Evolutionary conservation across 345 rosid genomes (phyloP).

Genomic region (Eucalyptus polyanthemos): DNA sequence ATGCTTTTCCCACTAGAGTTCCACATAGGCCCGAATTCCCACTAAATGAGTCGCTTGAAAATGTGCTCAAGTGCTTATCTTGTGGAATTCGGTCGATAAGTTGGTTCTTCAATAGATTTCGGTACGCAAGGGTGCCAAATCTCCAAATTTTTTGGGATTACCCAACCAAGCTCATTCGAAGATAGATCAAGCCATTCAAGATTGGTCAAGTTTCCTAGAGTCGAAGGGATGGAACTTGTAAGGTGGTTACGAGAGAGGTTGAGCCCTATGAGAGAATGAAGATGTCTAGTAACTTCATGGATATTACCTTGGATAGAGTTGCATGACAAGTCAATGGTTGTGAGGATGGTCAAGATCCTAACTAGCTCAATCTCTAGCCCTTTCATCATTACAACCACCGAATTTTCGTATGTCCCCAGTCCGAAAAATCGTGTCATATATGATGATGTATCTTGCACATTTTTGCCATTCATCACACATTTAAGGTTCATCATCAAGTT

Average conservation of each 20-base stretch:
- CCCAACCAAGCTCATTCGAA: background rate
- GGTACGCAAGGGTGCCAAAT: background rate
- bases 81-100: background rate
- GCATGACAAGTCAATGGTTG: background rate
- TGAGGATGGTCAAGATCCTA: background rate
- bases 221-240: background rate
- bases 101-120: background rate
- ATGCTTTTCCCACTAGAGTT: no score
- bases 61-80: background rate
- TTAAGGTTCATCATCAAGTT: no score
- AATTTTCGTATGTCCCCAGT: background rate
- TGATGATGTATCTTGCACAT: fast-evolving
- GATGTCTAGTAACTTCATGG: background rate
- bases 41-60: background rate
- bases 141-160: background rate
- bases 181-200: background rate
- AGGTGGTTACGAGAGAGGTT: background rate
- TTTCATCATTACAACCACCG: fast-evolving
- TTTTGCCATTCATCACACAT: fast-evolving
- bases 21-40: background rate
- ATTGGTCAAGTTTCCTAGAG: background rate
- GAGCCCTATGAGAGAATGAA: background rate
- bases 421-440: no score
- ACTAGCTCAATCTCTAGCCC: background rate
- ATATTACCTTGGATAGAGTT: background rate